Percentiles rank a stretch among this genome's conserved stretches.
phyloP scores from a whole-genome alignment of 345 rosid genomes.

The Rhodomyrtus tomentosa region DNA sequence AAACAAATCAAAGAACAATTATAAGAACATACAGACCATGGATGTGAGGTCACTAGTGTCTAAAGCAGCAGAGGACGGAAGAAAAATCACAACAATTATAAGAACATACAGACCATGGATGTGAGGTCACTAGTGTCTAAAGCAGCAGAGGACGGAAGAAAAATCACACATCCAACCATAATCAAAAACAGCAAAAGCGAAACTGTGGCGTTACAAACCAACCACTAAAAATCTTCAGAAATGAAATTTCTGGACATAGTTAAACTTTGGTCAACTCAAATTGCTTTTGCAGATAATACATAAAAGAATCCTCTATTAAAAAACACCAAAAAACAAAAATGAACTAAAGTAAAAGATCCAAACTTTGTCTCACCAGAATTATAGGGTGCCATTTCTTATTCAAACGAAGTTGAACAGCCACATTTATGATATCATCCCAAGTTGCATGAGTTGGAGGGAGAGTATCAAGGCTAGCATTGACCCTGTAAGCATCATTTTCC shows the following conservation, averaged over 20 bases:
- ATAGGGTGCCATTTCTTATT: conserved; percentile 72
- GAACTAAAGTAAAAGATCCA: neutral
- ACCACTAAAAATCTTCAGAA: neutral
- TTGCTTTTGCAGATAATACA: neutral
- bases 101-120: neutral
- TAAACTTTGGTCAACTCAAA: neutral
- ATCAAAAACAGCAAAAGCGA: neutral
- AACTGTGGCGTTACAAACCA: neutral
- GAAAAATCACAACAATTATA: neutral
- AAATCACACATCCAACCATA: neutral
- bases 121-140: neutral
- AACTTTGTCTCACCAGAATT: conserved; percentile 32
- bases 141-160: neutral
- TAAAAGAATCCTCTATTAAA: neutral
- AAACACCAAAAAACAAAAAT: neutral
- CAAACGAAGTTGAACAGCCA: conserved; percentile 69
- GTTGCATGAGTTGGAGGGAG: conserved; percentile 59
- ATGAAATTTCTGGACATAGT: neutral
- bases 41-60: neutral
- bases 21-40: neutral
- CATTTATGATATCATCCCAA: conserved; percentile 87
- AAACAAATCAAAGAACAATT: neutral
- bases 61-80: neutral
- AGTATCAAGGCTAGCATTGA: conserved; percentile 44
- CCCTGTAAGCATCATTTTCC: conserved; percentile 32